These are phyloP conservation scores for Fusarium decemcellulare DNA, from an alignment of 2,329 filamentous ascomycete genomes.

Conservation along the genomic window DNA sequence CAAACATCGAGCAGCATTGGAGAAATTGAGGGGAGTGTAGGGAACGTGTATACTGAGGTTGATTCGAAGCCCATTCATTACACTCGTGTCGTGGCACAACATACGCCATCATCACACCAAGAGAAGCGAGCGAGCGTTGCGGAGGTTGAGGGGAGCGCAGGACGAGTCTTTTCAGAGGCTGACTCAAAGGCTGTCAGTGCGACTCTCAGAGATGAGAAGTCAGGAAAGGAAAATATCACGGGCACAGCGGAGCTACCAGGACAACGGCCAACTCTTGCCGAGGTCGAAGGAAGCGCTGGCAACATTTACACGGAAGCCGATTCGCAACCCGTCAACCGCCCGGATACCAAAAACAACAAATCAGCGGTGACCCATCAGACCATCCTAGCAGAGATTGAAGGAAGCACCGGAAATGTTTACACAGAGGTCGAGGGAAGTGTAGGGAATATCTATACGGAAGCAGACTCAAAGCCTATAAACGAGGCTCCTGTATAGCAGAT, in stretches of 20 bases:
- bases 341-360: too few relatives aligned
- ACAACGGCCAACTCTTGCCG: not conserved
- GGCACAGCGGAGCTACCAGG: too few relatives aligned
- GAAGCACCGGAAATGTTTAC: too few relatives aligned
- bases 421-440: slow-evolving; percentile 20
- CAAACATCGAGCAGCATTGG: not conserved
- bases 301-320: not conserved
- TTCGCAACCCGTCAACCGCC: not conserved
- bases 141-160: not conserved
- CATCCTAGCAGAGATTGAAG: too few relatives aligned
- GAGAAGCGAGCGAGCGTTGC: not conserved
- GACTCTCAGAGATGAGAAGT: not conserved
- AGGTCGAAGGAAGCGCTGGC: not conserved
- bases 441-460: slow-evolving; percentile 22
- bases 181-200: not conserved
- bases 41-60: not conserved
- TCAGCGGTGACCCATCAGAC: too few relatives aligned
- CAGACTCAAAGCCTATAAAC: slow-evolving; percentile 9
- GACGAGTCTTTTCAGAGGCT: not conserved
- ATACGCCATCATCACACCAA: too few relatives aligned
- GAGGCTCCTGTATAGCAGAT: not conserved
- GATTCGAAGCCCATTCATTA: not conserved
- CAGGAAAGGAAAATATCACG: too few relatives aligned
- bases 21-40: not conserved
- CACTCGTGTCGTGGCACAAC: too few relatives aligned